phyloP scores from a whole-genome alignment of 2,329 filamentous ascomycete genomes.

The Aspergillus transmontanensis region DNA sequence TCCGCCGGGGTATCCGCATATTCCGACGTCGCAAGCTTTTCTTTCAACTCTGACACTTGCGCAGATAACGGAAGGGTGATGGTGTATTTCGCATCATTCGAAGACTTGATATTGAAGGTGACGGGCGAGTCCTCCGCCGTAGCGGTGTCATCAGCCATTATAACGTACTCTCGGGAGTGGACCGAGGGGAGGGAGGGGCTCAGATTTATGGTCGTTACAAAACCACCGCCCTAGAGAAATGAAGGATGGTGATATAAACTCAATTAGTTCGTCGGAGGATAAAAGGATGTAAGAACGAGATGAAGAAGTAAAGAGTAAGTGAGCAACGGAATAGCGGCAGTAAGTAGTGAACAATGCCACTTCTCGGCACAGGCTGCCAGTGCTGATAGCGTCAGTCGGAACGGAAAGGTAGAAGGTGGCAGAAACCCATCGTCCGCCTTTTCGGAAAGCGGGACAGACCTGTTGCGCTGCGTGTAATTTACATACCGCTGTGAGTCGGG shows the following conservation, averaged over 20 bases:
- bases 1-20: slow-evolving; percentile 85
- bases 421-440: slow-evolving; percentile 38
- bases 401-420: slow-evolving; percentile 35
- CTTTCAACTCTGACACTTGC: slow-evolving; percentile 83
- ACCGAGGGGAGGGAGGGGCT: slow-evolving; percentile 13
- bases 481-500: not conserved
- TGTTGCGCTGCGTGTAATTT: not conserved
- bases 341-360: slow-evolving; percentile 4
- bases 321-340: slow-evolving; percentile 5
- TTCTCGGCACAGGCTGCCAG: not conserved
- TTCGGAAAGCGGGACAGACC: not conserved
- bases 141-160: slow-evolving; percentile 45
- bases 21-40: slow-evolving; percentile 77
- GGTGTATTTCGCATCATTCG: slow-evolving; percentile 81
- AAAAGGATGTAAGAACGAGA: not conserved
- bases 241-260: not conserved
- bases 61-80: slow-evolving; percentile 78
- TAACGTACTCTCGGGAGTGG: slow-evolving; percentile 16
- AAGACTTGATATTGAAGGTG: slow-evolving; percentile 98
- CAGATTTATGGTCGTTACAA: slow-evolving; percentile 7
- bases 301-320: slow-evolving; percentile 4
- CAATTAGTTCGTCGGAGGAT: slow-evolving; percentile 3
- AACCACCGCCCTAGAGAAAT: slow-evolving; percentile 14
- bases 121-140: slow-evolving; percentile 70
- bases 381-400: slow-evolving; percentile 14